A percentile compares a stretch with the other conserved stretches of the same genome.
Evolutionary conservation across 345 rosid genomes (phyloP).

Genomic region (Aquilaria malaccensis): DNA sequence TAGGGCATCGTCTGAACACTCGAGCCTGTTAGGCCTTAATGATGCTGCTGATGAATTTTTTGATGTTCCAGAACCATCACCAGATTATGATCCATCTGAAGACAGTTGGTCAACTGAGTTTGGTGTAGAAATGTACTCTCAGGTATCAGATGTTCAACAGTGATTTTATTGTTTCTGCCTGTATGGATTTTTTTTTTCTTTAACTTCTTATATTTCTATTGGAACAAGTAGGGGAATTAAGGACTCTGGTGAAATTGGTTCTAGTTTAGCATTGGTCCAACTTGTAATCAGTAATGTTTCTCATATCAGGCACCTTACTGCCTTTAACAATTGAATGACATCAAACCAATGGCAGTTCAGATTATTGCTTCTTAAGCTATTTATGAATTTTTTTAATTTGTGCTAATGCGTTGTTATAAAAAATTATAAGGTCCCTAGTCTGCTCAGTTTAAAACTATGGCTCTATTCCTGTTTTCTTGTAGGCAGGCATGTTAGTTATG

Average conservation of each 20-base stretch:
- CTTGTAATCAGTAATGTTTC: no score
- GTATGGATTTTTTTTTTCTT: background rate
- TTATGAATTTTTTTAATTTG: no score
- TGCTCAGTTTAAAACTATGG: background rate
- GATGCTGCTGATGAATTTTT: slow-evolving; percentile 88
- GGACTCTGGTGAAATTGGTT: no score
- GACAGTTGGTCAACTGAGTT: slow-evolving; percentile 62
- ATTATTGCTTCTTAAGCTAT: no score
- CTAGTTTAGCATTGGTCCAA: no score
- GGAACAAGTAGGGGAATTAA: no score
- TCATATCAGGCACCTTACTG: no score
- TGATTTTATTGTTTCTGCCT: background rate
- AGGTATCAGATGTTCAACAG: slow-evolving; percentile 35
- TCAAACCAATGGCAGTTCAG: no score
- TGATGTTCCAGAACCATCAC: slow-evolving; percentile 79
- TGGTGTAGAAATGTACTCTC: slow-evolving; percentile 44
- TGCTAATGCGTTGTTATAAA: no score
- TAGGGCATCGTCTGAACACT: slow-evolving; percentile 56
- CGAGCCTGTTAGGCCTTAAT: slow-evolving; percentile 69
- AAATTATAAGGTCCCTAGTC: no score
- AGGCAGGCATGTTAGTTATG: no score
- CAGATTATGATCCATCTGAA: slow-evolving; percentile 45
- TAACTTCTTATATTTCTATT: background rate
- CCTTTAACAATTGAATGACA: no score
- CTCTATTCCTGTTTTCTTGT: background rate